phyloP scores from a whole-genome alignment of 805 yeast species.

The Yamadazyma akitaensis region DNA sequence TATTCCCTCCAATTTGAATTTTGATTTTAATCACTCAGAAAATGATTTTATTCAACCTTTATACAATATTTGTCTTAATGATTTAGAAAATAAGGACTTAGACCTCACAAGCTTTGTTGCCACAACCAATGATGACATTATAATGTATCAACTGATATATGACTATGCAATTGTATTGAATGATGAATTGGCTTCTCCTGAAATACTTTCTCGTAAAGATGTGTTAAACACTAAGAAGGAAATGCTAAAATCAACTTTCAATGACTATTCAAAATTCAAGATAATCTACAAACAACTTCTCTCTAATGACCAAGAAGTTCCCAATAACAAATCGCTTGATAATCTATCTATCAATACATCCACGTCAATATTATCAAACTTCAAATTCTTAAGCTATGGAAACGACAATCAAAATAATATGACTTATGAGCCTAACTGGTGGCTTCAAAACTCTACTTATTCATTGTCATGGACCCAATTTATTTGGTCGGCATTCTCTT shows the following conservation, averaged over 20 bases:
- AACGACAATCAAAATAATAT: background rate
- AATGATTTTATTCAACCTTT: constrained; percentile 42
- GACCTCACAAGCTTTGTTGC: constrained; percentile 37
- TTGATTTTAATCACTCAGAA: constrained; percentile 13
- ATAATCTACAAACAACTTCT: constrained; percentile 25
- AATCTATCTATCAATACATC: constrained; percentile 24
- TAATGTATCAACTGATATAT: constrained; percentile 53
- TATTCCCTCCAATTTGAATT: constrained; percentile 54
- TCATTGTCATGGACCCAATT: constrained; percentile 54
- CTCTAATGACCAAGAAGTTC: background rate
- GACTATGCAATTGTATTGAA: constrained; percentile 40
- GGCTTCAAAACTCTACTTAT: constrained; percentile 42
- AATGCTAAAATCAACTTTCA: constrained; percentile 26
- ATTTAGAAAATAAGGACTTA: constrained; percentile 25
- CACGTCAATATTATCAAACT: constrained; percentile 18
- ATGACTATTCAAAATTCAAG: constrained; percentile 37
- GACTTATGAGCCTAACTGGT: constrained; percentile 37
- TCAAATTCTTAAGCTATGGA: constrained; percentile 10
- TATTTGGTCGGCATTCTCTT: constrained; percentile 66
- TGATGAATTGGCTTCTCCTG: constrained; percentile 10
- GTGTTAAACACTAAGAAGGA: constrained; percentile 5
- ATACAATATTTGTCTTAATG: constrained; percentile 63
- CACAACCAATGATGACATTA: constrained; percentile 63
- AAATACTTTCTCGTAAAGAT: constrained; percentile 7
- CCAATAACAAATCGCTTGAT: constrained; percentile 11